Evolutionary conservation across 1,139 yeast genomes (phyloP).

Genomic region (Petasospora fabianii): DNA sequence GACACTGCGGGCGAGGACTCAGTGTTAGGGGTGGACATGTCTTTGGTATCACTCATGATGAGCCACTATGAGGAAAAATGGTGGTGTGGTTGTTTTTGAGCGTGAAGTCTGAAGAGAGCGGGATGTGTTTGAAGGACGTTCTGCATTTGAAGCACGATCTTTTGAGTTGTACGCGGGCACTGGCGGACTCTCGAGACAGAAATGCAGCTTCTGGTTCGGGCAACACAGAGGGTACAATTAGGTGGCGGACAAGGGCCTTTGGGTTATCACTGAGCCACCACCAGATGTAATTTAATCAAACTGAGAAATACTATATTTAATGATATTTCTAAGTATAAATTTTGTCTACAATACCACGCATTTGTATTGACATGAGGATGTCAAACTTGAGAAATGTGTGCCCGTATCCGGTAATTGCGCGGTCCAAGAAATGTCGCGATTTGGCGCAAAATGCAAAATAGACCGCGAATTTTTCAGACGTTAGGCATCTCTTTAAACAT

Average conservation of each 20-base stretch:
- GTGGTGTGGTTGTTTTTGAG: neutral
- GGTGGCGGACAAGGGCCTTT: no score
- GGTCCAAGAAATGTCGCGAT: neutral
- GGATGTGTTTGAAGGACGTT: neutral
- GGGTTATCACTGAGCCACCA: no score
- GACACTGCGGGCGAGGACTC: no score
- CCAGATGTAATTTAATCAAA: no score
- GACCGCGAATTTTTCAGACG: neutral
- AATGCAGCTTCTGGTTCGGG: constrained; percentile 6
- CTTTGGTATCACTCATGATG: neutral
- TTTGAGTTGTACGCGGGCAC: neutral
- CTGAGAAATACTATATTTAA: no score
- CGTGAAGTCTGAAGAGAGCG: neutral
- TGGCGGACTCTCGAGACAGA: constrained; percentile 10
- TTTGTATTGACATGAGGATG: no score
- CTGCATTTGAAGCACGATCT: neutral
- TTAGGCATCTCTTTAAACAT: no score
- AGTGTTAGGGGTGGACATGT: no score
- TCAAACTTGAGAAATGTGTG: neutral
- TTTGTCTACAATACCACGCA: no score
- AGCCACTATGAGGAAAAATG: neutral
- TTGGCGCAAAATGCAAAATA: neutral
- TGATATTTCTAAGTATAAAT: no score
- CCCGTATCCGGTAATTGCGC: neutral
- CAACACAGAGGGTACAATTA: no score